phyloP scores from a whole-genome alignment of 352 stramenopile genomes.

The Peronosclerospora sorghi region DNA sequence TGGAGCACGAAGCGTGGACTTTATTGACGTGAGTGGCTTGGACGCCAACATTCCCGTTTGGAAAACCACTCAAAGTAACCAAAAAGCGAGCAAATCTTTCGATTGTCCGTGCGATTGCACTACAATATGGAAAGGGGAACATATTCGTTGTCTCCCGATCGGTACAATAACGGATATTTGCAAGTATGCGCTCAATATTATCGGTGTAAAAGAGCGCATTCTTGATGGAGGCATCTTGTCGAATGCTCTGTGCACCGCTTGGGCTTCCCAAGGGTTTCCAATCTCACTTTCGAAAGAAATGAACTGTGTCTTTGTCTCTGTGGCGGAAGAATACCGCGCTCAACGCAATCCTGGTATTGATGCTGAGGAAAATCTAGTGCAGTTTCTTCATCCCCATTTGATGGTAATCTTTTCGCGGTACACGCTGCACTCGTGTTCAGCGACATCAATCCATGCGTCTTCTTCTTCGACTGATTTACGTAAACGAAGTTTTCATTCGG shows the following conservation, averaged over 20 bases:
- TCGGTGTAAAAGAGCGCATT: constrained; percentile 39
- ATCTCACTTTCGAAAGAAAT: constrained; percentile 17
- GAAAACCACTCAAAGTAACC: constrained; percentile 32
- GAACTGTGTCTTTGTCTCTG: constrained; percentile 6
- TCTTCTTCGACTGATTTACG: constrained; percentile 18
- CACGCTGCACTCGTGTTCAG: constrained; percentile 28
- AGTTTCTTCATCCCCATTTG: constrained; percentile 34
- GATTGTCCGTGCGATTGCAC: constrained; percentile 22
- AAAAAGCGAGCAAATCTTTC: constrained; percentile 3
- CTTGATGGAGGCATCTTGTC: constrained; percentile 30
- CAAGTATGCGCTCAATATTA: constrained; percentile 17
- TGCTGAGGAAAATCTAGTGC: constrained; percentile 29
- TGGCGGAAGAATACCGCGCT: constrained; percentile 24
- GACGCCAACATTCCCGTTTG: constrained; percentile 53
- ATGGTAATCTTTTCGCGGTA: constrained; percentile 24
- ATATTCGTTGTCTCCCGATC: constrained; percentile 21
- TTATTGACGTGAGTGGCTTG: constrained; percentile 59
- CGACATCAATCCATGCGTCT: constrained; percentile 12
- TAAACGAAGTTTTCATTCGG: constrained; percentile 48
- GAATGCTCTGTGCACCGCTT: constrained; percentile 24
- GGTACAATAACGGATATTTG: constrained; percentile 21
- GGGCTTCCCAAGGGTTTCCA: constrained; percentile 10
- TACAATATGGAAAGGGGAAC: constrained; percentile 27
- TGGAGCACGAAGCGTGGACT: constrained; percentile 49
- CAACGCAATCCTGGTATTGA: constrained; percentile 29